Evolutionary conservation across 148 eudicot species (phyloP).

Genomic region (Rhododendron griersonianum): DNA sequence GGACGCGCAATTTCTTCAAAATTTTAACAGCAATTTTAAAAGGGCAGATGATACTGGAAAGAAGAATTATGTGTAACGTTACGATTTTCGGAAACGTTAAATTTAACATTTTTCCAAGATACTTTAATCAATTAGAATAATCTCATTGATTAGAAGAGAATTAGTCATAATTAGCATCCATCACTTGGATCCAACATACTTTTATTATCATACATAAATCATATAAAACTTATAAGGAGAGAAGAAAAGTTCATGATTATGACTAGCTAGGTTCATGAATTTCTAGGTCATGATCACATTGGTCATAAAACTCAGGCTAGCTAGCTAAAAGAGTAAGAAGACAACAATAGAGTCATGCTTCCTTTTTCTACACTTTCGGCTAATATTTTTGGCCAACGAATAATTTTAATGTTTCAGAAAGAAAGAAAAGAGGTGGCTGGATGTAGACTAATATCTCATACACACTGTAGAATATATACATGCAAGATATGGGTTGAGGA

Average conservation of each 20-base stretch:
- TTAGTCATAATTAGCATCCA: too few species aligned
- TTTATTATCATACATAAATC: background rate
- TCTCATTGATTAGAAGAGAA: too few species aligned
- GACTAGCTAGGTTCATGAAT: background rate
- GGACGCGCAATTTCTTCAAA: background rate
- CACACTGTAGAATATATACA: background rate
- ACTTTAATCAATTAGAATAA: too few species aligned
- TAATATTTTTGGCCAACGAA: background rate
- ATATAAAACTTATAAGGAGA: background rate
- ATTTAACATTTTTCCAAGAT: background rate
- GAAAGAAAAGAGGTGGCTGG: background rate
- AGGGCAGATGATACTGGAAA: background rate
- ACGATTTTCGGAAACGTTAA: background rate
- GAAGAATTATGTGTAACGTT: background rate
- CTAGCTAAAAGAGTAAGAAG: background rate
- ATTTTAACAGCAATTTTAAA: background rate
- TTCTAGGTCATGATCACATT: background rate
- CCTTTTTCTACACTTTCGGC: background rate
- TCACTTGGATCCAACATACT: background rate
- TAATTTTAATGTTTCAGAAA: background rate
- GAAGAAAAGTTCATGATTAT: background rate
- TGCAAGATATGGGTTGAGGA: background rate
- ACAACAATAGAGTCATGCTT: background rate
- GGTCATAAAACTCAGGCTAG: background rate
- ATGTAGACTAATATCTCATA: background rate